These are phyloP conservation scores for Ziziphus jujuba DNA, from an alignment of 306 rosid species.

Conservation along the genomic window DNA sequence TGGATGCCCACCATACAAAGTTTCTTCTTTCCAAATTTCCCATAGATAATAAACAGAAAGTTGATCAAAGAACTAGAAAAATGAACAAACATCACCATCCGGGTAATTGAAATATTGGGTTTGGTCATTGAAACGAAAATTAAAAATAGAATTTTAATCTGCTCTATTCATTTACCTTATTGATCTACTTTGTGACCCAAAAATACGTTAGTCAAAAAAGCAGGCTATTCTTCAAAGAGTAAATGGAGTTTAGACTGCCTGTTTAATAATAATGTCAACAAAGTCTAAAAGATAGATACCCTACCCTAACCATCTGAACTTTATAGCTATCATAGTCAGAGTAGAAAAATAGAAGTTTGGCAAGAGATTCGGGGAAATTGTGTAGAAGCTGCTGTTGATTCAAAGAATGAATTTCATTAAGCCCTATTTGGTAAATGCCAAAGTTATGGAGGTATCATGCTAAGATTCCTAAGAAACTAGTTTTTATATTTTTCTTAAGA, in stretches of 20 bases:
- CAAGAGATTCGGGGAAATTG: no score
- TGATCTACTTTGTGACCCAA: background rate
- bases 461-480: no score
- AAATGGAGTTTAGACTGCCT: slow-evolving; percentile 1
- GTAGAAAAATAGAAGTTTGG: no score
- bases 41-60: background rate
- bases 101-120: slow-evolving; percentile 18
- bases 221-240: background rate
- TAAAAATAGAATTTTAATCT: background rate
- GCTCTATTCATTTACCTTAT: background rate
- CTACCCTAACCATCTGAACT: no score
- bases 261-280: slow-evolving; percentile 8
- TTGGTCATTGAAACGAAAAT: background rate
- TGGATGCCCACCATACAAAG: background rate
- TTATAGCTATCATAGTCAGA: no score
- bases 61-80: background rate
- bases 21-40: background rate
- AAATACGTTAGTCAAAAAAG: background rate
- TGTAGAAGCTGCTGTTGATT: no score
- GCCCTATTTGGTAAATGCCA: no score
- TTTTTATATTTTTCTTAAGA: no score
- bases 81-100: background rate
- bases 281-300: no score
- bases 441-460: no score
- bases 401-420: no score